These are phyloP conservation scores for Exophiala aquamarina DNA, from an alignment of 2,329 filamentous ascomycete genomes.

Conservation along the genomic window DNA sequence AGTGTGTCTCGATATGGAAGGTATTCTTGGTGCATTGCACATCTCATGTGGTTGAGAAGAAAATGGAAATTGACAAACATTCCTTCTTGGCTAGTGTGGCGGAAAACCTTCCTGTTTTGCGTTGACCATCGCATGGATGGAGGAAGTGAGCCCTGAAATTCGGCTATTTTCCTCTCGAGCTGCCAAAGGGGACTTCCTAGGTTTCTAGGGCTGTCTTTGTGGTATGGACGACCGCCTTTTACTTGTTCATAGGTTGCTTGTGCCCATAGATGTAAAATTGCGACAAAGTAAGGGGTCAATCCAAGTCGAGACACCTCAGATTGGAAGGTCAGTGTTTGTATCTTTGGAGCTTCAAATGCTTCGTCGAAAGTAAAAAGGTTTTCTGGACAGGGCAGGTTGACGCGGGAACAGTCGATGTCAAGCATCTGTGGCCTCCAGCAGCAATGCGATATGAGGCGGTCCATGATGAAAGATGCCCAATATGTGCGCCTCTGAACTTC, in stretches of 20 bases:
- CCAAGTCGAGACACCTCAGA: neutral
- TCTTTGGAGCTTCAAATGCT: neutral
- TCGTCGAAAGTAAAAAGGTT: neutral
- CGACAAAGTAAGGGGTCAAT: slow-evolving; percentile 2
- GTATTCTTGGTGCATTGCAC: slow-evolving; percentile 4
- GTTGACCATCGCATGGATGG: slow-evolving; percentile 2
- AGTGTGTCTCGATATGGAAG: neutral
- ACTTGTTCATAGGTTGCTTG: slow-evolving; percentile 5
- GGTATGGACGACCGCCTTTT: neutral
- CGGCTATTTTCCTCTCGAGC: too few species aligned
- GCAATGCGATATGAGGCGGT: slow-evolving; percentile 3
- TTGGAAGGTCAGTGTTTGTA: neutral
- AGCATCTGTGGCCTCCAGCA: slow-evolving; percentile 7
- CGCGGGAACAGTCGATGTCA: neutral
- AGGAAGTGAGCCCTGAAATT: neutral
- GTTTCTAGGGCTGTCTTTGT: too few species aligned
- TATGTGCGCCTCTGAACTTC: slow-evolving; percentile 2
- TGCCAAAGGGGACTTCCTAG: too few species aligned
- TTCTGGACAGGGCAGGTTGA: slow-evolving; percentile 3
- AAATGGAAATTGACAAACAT: slow-evolving; percentile 5
- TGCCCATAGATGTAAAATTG: slow-evolving; percentile 3
- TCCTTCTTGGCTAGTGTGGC: neutral
- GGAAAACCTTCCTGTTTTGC: slow-evolving; percentile 4
- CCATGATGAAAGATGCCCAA: slow-evolving; percentile 5
- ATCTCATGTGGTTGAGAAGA: slow-evolving; percentile 1